Base-by-base conservation (phyloP, 192 early-diverging fungal genomes). In the Geosiphon pyriformis region DNA sequence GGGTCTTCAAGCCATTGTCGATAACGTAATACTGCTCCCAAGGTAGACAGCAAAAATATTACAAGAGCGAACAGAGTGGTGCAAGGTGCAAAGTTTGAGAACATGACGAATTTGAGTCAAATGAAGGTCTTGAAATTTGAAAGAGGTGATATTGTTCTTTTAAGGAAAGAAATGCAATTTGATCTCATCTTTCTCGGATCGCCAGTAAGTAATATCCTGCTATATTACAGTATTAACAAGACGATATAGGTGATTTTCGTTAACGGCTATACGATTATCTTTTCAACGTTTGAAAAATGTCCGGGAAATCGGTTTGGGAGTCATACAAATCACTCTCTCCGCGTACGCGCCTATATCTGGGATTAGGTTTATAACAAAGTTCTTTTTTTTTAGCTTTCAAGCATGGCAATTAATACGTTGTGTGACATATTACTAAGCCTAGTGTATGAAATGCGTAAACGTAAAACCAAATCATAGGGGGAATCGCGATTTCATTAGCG, bases 281-380 rank as follows among this genome's bases (percentile, higher is more conserved):
- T n/a, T n/a, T n/a, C n/a, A n/a, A n/a, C n/a, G n/a, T n/a, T n/a
- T n/a, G n/a, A n/a, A n/a, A n/a, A n/a, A n/a, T n/a, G n/a, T n/a
- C n/a, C n/a, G n/a, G n/a, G n/a, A 67, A 67, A 29, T 67, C 65
- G 35, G 35, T 67, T 56, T 67, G 65, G 65, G n/a, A 42, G 31
- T 67, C 65, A 30, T 67, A 27, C 20, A 67, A 56, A 46, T 26
- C 65, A 12, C n/a, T 67, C 18, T 6, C 65, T 46, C 51, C 50
- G 10, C 23, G 53, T 33, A 57, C 65, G 23, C 31, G 65, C 11
- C 34, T 56, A 18, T 67, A 56, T 56, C 34, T 67, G n/a, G 52
- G 53, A 17, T 67, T 67, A 57, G 54, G 65, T 67, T 25, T 27
- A 22, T 35, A 20, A 12, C 52, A 6, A 6, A 42, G 37, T 6